Evolutionary conservation across 345 rosid genomes (phyloP).

Genomic region (Pseudoturritis turrita): DNA sequence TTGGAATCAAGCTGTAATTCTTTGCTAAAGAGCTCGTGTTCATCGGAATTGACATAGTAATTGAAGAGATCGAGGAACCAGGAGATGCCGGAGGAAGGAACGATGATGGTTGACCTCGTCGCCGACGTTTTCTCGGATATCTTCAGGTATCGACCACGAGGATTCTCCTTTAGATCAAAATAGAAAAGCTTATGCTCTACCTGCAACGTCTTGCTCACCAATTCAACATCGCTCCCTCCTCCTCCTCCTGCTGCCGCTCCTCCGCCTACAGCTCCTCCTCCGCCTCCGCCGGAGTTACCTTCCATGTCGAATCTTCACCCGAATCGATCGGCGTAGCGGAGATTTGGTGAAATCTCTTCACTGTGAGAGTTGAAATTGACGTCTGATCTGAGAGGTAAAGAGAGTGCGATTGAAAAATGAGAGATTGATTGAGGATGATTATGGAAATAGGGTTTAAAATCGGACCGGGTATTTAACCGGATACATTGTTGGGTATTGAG

Average conservation of each 20-base stretch:
- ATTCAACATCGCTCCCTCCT: constrained; percentile 73
- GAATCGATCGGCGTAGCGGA: constrained; percentile 1
- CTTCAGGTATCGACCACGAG: constrained; percentile 91
- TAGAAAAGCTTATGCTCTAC: constrained; percentile 97
- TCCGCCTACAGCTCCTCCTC: constrained; percentile 24
- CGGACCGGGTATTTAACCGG: constrained; percentile 21
- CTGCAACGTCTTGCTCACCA: constrained; percentile 91
- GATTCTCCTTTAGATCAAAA: constrained; percentile 94
- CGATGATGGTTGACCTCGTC: constrained; percentile 96
- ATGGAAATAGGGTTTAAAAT: constrained; percentile 9
- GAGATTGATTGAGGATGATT: constrained; percentile 2
- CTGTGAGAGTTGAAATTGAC: constrained; percentile 28
- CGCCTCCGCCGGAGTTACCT: constrained; percentile 46
- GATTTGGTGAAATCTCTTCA: constrained; percentile 4
- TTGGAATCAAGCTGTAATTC: constrained; percentile 97
- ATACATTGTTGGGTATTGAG: not conserved
- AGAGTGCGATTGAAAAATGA: constrained; percentile 19
- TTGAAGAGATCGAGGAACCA: constrained; percentile 99
- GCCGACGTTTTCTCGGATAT: constrained; percentile 99
- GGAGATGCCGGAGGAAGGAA: constrained; percentile 92
- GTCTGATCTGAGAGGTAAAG: constrained; percentile 28
- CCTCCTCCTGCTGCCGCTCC: constrained; percentile 30
- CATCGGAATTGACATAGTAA: constrained; percentile 88
- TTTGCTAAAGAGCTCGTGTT: constrained; percentile 85
- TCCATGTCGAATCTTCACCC: constrained; percentile 36